These are phyloP conservation scores for Alloascoidea africana DNA, from an alignment of 805 yeast species.

Conservation along the genomic window DNA sequence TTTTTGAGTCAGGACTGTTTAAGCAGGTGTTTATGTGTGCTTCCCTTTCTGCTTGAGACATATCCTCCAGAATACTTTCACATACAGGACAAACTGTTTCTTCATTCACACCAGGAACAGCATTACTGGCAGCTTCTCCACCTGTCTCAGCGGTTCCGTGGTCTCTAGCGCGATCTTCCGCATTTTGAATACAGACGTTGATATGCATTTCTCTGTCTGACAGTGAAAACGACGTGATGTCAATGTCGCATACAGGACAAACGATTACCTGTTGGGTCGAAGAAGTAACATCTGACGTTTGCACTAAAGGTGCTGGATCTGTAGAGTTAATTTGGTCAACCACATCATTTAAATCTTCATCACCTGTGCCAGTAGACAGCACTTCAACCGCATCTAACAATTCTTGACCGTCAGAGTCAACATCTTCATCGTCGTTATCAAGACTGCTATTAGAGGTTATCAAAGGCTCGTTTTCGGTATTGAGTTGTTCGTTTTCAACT, in stretches of 20 bases:
- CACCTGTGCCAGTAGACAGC: too few species aligned
- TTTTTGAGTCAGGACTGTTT: slow-evolving; percentile 39
- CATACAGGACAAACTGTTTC: slow-evolving; percentile 21
- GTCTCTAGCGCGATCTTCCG: slow-evolving; percentile 18
- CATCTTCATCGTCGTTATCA: too few species aligned
- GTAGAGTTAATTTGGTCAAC: too few species aligned
- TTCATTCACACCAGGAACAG: slow-evolving; percentile 9
- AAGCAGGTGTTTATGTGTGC: slow-evolving; percentile 49
- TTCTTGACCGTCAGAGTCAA: too few species aligned
- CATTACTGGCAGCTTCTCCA: slow-evolving; percentile 14
- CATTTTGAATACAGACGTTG: slow-evolving; percentile 35
- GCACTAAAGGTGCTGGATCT: too few species aligned
- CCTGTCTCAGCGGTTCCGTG: not conserved
- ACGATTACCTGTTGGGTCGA: slow-evolving; percentile 4
- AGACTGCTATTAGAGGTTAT: too few species aligned
- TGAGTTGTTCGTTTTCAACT: too few species aligned
- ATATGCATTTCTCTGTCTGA: slow-evolving; percentile 40
- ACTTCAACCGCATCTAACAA: too few species aligned
- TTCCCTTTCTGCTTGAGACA: slow-evolving; percentile 24
- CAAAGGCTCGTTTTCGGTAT: too few species aligned
- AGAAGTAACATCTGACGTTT: too few species aligned
- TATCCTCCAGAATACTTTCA: slow-evolving; percentile 12
- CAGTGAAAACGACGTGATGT: slow-evolving; percentile 10
- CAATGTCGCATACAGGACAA: slow-evolving; percentile 23
- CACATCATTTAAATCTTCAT: too few species aligned